phyloP scores from a whole-genome alignment of 2,329 filamentous ascomycete genomes.

The Fonsecaea erecta region DNA sequence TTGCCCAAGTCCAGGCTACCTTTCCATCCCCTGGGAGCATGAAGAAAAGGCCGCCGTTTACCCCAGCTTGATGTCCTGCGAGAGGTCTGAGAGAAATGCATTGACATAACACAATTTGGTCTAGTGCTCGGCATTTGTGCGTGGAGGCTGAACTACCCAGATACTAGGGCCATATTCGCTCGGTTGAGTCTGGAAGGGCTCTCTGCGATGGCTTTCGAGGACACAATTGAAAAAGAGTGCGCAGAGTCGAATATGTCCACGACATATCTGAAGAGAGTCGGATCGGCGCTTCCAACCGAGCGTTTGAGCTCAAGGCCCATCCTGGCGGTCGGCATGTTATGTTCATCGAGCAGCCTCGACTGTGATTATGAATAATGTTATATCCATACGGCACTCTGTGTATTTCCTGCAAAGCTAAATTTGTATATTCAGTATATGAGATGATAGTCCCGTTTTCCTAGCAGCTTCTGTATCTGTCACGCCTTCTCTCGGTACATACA shows the following conservation, averaged over 20 bases:
- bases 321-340: slow-evolving; percentile 11
- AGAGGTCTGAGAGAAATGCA: no score
- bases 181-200: slow-evolving; percentile 20
- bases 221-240: slow-evolving; percentile 15
- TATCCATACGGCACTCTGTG: neutral
- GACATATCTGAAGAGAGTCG: slow-evolving; percentile 23
- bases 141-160: neutral
- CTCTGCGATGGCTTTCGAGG: slow-evolving; percentile 20
- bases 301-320: slow-evolving; percentile 8
- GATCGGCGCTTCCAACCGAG: slow-evolving; percentile 15
- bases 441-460: no score
- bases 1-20: no score
- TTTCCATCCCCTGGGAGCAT: no score
- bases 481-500: no score
- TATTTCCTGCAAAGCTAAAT: neutral
- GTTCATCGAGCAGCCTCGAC: slow-evolving; percentile 23
- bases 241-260: slow-evolving; percentile 5
- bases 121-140: slow-evolving; percentile 11
- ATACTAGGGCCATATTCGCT: slow-evolving; percentile 17
- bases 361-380: neutral
- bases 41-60: no score
- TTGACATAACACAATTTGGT: no score
- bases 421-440: neutral
- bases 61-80: no score
- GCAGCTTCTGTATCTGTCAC: no score